Percentiles rank a stretch among this genome's conserved stretches.
phyloP scores from a whole-genome alignment of 2,329 filamentous ascomycete genomes.

The Mycocentrospora acerina region DNA sequence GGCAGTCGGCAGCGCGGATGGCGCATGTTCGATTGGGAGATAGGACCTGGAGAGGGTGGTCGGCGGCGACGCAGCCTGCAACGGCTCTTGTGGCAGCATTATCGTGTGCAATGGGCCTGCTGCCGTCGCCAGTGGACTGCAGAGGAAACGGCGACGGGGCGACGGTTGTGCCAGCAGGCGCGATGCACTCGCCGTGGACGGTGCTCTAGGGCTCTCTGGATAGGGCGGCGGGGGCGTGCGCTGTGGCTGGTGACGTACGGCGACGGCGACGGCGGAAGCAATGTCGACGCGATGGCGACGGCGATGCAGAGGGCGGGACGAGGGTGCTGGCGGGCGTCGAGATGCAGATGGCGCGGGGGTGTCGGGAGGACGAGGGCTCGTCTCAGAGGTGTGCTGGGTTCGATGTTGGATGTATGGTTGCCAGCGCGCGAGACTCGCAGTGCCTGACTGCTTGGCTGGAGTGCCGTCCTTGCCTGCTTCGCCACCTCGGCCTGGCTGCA shows the following conservation, averaged over 20 bases:
- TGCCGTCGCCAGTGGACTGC: slow-evolving; percentile 6
- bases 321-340: slow-evolving; percentile 4
- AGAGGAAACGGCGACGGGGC: slow-evolving; percentile 5
- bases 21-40: slow-evolving; percentile 22
- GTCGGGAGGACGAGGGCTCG: slow-evolving; percentile 9
- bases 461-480: slow-evolving; percentile 18
- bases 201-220: slow-evolving; percentile 10
- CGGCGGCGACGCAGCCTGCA: slow-evolving; percentile 28
- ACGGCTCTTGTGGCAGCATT: slow-evolving; percentile 38
- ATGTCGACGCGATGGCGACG: slow-evolving; percentile 15
- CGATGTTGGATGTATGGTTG: slow-evolving; percentile 5
- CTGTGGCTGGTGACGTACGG: slow-evolving; percentile 22
- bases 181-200: slow-evolving; percentile 15
- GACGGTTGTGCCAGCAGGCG: slow-evolving; percentile 18
- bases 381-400: slow-evolving; percentile 10
- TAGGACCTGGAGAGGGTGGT: slow-evolving; percentile 37
- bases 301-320: slow-evolving; percentile 6
- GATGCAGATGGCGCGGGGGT: slow-evolving; percentile 6
- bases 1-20: slow-evolving; percentile 25
- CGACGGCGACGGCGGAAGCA: slow-evolving; percentile 8
- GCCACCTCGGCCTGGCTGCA: slow-evolving; percentile 22
- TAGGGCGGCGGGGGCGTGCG: slow-evolving; percentile 19
- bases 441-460: slow-evolving; percentile 20
- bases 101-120: slow-evolving; percentile 10
- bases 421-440: slow-evolving; percentile 18